phyloP scores from a whole-genome alignment of 805 yeast genomes.

The Lipomyces chichibuensis region DNA sequence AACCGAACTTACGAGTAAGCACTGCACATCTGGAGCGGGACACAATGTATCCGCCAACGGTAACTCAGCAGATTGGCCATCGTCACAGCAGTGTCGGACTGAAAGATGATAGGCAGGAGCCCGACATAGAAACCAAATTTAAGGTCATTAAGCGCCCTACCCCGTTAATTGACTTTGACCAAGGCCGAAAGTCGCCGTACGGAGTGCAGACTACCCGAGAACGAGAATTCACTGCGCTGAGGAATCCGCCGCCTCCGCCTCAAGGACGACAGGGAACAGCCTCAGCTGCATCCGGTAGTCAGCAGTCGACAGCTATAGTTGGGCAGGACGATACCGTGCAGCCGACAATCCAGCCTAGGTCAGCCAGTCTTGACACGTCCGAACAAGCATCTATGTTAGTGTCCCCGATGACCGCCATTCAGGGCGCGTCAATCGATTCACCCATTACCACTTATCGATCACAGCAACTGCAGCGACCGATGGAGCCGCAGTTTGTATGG shows the following conservation, averaged over 20 bases:
- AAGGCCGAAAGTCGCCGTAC: conserved; percentile 29
- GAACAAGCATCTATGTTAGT: not conserved
- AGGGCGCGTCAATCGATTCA: not conserved
- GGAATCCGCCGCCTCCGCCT: conserved; percentile 33
- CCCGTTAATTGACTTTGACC: conserved; percentile 29
- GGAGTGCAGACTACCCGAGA: conserved; percentile 4
- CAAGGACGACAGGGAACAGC: conserved; percentile 8
- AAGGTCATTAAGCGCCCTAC: conserved; percentile 26
- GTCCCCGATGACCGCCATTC: conserved; percentile 13
- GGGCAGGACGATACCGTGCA: conserved; percentile 3
- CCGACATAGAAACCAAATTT: conserved; percentile 7
- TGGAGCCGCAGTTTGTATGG: not conserved
- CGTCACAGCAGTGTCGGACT: conserved; percentile 1
- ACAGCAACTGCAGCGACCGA: not conserved
- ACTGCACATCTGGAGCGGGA: conserved; percentile 7
- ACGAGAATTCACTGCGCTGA: conserved; percentile 22
- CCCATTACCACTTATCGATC: not conserved
- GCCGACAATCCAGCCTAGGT: not conserved
- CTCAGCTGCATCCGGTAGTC: not conserved
- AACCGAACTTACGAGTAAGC: conserved; percentile 14
- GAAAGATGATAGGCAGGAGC: not conserved
- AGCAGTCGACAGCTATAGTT: conserved; percentile 5
- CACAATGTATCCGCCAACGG: not conserved
- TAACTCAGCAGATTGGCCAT: not conserved
- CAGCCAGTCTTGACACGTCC: conserved; percentile 1